These are phyloP conservation scores for Cardiosporidium cionae DNA, from an alignment of 169 alveolate species.

Conservation along the genomic window DNA sequence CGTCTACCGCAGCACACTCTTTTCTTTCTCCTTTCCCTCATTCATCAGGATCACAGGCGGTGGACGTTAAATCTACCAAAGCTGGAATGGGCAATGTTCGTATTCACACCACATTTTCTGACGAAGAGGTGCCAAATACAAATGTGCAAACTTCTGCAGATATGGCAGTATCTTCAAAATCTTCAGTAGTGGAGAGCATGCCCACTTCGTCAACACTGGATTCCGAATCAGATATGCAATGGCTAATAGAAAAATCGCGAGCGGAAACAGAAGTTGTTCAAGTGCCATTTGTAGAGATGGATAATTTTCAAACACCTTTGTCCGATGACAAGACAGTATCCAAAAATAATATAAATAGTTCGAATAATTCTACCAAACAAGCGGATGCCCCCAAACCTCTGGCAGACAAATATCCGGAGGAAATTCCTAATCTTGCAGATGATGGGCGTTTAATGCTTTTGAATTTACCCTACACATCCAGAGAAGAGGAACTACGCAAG, in stretches of 20 bases:
- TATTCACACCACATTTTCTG: background rate
- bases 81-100: background rate
- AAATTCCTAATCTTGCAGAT: slow-evolving; percentile 22
- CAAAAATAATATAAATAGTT: too few relatives aligned
- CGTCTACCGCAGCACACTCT: too few relatives aligned
- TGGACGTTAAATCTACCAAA: background rate
- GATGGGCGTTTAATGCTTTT: slow-evolving; percentile 62
- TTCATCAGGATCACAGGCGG: too few relatives aligned
- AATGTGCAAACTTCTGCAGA: too few relatives aligned
- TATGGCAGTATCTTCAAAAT: background rate
- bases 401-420: background rate
- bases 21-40: too few relatives aligned
- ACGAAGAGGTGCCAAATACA: background rate
- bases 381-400: background rate
- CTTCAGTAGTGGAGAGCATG: too few relatives aligned
- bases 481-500: slow-evolving; percentile 71
- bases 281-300: background rate
- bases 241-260: background rate
- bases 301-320: too few relatives aligned
- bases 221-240: background rate
- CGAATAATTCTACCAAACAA: background rate
- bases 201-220: background rate
- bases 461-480: slow-evolving; percentile 77
- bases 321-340: too few relatives aligned
- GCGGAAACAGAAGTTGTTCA: background rate